Evolutionary conservation across 2,329 filamentous ascomycete genomes (phyloP), one percentile per base, ranked within the genome.

Genomic region (Furcasterigmium furcatum): DNA sequence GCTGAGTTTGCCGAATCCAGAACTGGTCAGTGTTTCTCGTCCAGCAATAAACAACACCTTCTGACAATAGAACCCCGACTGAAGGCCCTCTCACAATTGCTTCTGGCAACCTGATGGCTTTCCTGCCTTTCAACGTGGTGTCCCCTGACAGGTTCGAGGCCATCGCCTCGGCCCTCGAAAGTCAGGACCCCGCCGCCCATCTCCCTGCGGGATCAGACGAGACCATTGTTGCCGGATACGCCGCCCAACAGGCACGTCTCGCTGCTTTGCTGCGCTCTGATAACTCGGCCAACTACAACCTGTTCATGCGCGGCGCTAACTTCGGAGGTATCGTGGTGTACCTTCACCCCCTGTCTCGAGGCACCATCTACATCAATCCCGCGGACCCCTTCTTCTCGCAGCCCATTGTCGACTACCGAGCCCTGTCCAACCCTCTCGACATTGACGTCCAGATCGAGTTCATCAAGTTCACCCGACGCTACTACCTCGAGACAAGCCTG

Each of bases 181-280:
- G 44, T 38, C 61, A 64, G 43, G 52, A 53, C n/a, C 50, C 57
- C 9, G 55, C 47, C 2, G 34, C 51, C 14, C 57, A 55, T 39
- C 49, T 60, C 4, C 62, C 62, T 2, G 49, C 50, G 4, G 59
- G 52, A 9, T 58, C 58, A 2, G 55, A 67, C 44, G 46, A 58
- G 2, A 64, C 63, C 2, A 58, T 68, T 6, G 46, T 64, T 16
- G 61, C 61, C 9, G 66, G 67, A 3, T 68, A 63, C 46, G 53
- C 52, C n/a, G 61, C 58, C 9, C 67, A 70, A 48, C 66, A 68
- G 57, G 57, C 59, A 34, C 54, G 58, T 12, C 60, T 67, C 46
- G 64, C 64, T 1, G 45, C 54, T 1, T 58, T 62, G 1, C 59
- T 69, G 32, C 56, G 61, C 5, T 62, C 61, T 5, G 51, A 55